Conservation (phyloP, 2,329 filamentous ascomycete genomes). For the Acephala macrosclerotiorum region DNA sequence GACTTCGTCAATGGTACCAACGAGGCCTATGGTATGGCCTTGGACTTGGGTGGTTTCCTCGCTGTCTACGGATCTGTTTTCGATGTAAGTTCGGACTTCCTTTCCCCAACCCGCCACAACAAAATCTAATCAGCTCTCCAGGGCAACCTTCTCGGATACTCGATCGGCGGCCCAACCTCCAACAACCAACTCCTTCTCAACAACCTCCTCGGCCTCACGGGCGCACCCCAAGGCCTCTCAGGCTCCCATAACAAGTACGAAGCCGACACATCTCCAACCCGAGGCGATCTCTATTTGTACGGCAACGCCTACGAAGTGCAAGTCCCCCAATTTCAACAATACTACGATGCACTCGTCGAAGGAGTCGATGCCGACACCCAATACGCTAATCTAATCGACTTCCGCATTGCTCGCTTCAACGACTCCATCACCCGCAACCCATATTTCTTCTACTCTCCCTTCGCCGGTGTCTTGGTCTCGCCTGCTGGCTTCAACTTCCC, state of each 20-base stretch:
- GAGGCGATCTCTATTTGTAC: conserved; percentile 57
- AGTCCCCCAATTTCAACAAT: conserved; percentile 58
- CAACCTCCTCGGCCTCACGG: conserved; percentile 36
- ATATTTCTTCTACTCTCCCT: conserved; percentile 57
- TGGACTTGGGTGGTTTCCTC: conserved; percentile 49
- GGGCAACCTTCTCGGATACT: conserved; percentile 4
- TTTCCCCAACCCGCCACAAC: conserved; percentile 49
- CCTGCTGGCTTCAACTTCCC: conserved; percentile 36
- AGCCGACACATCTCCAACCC: conserved; percentile 59
- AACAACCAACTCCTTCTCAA: neutral
- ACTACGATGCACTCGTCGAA: conserved; percentile 45
- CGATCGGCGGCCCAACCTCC: conserved; percentile 1
- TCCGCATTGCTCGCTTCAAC: conserved; percentile 53
- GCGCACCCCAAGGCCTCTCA: conserved; percentile 54
- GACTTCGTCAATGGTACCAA: conserved; percentile 44
- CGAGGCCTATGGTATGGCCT: conserved; percentile 54
- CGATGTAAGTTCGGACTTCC: conserved; percentile 44
- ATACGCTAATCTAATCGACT: conserved; percentile 52
- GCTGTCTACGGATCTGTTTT: conserved; percentile 53
- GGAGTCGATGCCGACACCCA: conserved; percentile 3
- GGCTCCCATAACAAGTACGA: conserved; percentile 63
- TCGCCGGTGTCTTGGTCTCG: conserved; percentile 32
- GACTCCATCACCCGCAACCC: conserved; percentile 58
- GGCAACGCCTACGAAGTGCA: conserved; percentile 60
- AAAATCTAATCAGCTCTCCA: conserved; percentile 20